Base-by-base conservation (phyloP, 2,329 filamentous ascomycete species). In the Phialophora tarda region DNA sequence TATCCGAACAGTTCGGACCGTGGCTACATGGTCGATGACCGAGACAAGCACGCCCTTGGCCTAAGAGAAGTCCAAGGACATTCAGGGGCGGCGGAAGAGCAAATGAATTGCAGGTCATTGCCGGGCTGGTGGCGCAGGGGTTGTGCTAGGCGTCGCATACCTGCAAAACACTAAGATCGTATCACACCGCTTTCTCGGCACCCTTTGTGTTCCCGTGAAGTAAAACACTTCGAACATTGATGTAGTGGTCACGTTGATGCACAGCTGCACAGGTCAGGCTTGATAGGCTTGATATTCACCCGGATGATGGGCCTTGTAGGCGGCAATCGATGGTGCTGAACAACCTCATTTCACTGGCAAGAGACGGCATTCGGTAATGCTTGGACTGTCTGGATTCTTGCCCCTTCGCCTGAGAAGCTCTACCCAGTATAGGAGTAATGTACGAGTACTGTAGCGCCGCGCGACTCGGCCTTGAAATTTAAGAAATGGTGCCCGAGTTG, bases 401-500 rank as follows among this genome's bases (percentile, higher is more conserved):
- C 10, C 32, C 32, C 10, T 34, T 3, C 32, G 4, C 10, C 10
- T 34, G 32, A 12, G 14, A 21, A 44, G 38, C 38, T 44, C 17
- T 44, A 44, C 17, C 38, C 11, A 10, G 11, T 44, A n/a, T 21
- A 0, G 17, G 17, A 17, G 17, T 7, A n/a, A 2, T 7, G 6
- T 41, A 41, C 38, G 17, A 8, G 3, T 7, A 12, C 32, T 34
- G 32, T 34, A 44, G 14, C 7, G 21, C 17, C 14, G 14, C 38
- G 38, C 38, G 17, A 44, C 14, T 8, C 3, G 17, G 32, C 7
- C 1, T 12, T 6, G 4, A 26, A 26, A 26, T 17, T 34, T 17
- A 61, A 4, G 59, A 61, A 12, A 79, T 75, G 0, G 78, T 61
- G 3, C 64, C 64, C 4, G 64, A 66, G 34, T 66, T 66, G 23